Percentiles rank a stretch among this genome's conserved stretches.
Evolutionary conservation across 495 filamentous ascomycete species (phyloP).

Genomic region (Talaromyces ruber): DNA sequence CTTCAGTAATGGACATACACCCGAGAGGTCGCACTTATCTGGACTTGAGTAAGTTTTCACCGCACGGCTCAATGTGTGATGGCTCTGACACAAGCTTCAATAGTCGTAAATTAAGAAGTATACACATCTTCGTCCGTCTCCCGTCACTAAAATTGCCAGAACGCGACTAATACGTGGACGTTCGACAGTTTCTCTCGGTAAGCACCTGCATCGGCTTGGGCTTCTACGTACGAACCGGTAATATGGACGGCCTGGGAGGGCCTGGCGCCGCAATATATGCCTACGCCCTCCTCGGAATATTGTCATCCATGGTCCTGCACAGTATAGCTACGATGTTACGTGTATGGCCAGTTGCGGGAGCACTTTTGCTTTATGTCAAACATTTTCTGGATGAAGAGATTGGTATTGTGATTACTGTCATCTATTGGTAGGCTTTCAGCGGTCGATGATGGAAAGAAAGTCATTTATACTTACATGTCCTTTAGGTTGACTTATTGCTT

Average conservation of each 20-base stretch:
- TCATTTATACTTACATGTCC: no score
- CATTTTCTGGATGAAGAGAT: neutral
- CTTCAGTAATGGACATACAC: no score
- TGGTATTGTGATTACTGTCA: neutral
- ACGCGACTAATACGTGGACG: neutral
- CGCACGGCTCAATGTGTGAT: no score
- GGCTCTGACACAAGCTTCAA: no score
- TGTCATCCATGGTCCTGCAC: neutral
- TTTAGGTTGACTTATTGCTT: neutral
- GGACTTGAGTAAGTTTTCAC: no score
- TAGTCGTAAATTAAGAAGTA: neutral
- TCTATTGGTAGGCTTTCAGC: neutral
- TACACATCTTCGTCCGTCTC: neutral
- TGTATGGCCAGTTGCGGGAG: neutral
- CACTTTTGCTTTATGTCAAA: neutral
- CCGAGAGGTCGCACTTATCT: no score
- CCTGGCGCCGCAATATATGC: neutral
- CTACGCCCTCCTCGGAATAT: neutral
- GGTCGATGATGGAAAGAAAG: no score
- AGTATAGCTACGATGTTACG: neutral
- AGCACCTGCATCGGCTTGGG: neutral
- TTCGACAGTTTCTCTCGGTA: neutral
- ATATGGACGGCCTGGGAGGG: neutral
- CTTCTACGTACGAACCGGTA: neutral
- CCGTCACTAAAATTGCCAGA: no score